Conservation (phyloP, 164 flowering plant species). For the Macadamia tetraphylla region DNA sequence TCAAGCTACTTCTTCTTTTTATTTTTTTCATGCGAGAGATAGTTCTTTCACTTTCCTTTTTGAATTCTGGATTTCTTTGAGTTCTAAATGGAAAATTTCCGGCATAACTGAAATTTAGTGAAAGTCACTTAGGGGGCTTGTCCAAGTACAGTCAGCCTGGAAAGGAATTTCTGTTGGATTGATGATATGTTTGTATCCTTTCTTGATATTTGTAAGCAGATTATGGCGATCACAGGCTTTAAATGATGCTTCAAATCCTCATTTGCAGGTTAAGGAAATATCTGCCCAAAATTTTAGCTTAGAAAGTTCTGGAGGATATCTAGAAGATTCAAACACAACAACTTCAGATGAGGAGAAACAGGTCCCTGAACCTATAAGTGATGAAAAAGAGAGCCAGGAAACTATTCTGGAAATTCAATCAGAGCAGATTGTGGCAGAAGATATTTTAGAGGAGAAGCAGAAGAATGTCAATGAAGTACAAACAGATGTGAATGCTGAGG, state of each 20-base stretch:
- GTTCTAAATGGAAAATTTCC: too few relatives aligned
- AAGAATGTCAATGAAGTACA: conserved; percentile 21
- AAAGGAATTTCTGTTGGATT: too few relatives aligned
- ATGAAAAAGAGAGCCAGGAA: conserved; percentile 18
- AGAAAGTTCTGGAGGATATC: conserved; percentile 43
- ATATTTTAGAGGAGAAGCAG: conserved; percentile 22
- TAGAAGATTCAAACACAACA: conserved; percentile 32
- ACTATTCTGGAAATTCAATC: conserved; percentile 24
- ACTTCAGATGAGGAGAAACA: conserved; percentile 48
- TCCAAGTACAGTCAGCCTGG: too few relatives aligned
- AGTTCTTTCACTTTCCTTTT: too few relatives aligned
- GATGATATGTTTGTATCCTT: too few relatives aligned
- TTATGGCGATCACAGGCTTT: too few relatives aligned
- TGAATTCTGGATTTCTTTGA: too few relatives aligned
- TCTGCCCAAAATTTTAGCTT: conserved; percentile 25
- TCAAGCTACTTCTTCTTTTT: too few relatives aligned
- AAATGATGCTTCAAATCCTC: conserved; percentile 6
- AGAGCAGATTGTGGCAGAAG: conserved; percentile 26
- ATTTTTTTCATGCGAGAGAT: too few relatives aligned
- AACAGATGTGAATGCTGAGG: conserved; percentile 54
- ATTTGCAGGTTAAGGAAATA: conserved; percentile 57
- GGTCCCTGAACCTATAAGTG: conserved; percentile 25
- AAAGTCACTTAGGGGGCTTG: too few relatives aligned
- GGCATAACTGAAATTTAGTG: too few relatives aligned
- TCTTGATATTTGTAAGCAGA: too few relatives aligned